Base-by-base conservation (phyloP, 164 flowering plant genomes). In the Vitis amurensis region DNA sequence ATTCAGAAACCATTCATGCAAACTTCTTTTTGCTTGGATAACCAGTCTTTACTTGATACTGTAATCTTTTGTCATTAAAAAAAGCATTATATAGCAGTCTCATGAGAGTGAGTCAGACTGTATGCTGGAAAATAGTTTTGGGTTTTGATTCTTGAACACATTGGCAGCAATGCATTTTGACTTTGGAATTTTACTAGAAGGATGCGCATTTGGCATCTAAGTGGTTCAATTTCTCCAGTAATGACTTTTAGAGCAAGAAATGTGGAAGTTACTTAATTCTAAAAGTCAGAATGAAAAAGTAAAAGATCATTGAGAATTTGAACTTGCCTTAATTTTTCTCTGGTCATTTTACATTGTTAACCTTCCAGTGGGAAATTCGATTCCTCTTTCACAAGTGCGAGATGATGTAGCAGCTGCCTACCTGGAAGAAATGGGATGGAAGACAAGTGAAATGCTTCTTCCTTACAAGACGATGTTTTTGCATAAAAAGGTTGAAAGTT, bases 391-490 rank as follows among this genome's bases (percentile, higher is more conserved):
- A 66, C 82, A 84, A 84, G 96, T 86, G 29, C 83, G 94, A 59
- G 91, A 88, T 31, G 96, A 94, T 50, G 85, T 89, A 63, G 91
- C 78, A 37, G 70, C 69, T 67, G 93, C 91, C 50, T 94, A 86
- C 67, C 85, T 59, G 73, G 80, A 80, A 62, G 98, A 91, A 72
- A 49, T 85, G 62, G 88, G 88, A 67, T 85, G 88, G 88, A 80
- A 79, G 76, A 75, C 88, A 58, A 76, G 27, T 61, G 81, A 85
- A 71, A 82, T 73, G 82, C 90, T 94, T 76, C 84, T 82, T 59
- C 93, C 93, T 44, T 88, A 73, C 78, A 84, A 84, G 80, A 76
- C 71, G 68, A 71, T 89, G 82, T 88, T 82, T 70, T 31, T 74
- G 71, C 73, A 74, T 59, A 80, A 70, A 70, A 81, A 86, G 97